phyloP scores from a whole-genome alignment of 2,329 filamentous ascomycete genomes.

The Talaromyces piceae region DNA sequence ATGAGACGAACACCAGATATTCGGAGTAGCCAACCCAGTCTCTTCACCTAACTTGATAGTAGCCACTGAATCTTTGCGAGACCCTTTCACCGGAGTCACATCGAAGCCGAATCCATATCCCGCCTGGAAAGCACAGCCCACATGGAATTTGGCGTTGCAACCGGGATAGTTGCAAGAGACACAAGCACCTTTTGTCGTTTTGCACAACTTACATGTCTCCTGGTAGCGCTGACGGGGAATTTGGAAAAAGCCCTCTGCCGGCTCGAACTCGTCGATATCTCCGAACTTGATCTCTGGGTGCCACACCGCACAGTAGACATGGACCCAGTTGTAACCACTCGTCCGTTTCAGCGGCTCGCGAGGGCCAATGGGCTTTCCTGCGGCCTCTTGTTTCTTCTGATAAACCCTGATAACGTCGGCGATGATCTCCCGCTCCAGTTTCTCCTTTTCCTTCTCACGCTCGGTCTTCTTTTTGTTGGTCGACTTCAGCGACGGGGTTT shows the following conservation, averaged over 20 bases:
- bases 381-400: constrained; percentile 71
- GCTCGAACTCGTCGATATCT: constrained; percentile 70
- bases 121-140: constrained; percentile 80
- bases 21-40: constrained; percentile 73
- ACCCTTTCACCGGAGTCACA: constrained; percentile 80
- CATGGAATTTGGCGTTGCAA: constrained; percentile 59
- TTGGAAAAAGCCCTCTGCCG: constrained; percentile 81
- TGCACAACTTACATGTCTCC: constrained; percentile 77
- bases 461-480: constrained; percentile 85
- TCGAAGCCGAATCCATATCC: constrained; percentile 85
- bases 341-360: constrained; percentile 90
- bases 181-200: constrained; percentile 66
- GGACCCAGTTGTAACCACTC: constrained; percentile 96
- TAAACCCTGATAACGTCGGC: constrained; percentile 75
- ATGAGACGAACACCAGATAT: constrained; percentile 89
- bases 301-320: constrained; percentile 88
- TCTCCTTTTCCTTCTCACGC: constrained; percentile 82
- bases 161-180: constrained; percentile 63
- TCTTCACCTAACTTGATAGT: constrained; percentile 76
- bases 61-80: constrained; percentile 69
- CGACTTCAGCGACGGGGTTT: constrained; percentile 63
- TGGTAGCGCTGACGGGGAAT: constrained; percentile 68
- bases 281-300: constrained; percentile 90
- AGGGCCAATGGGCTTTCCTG: constrained; percentile 73
- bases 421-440: constrained; percentile 74